Conservation (phyloP, 164 flowering plant species). For the Nymphaea thermarum region DNA sequence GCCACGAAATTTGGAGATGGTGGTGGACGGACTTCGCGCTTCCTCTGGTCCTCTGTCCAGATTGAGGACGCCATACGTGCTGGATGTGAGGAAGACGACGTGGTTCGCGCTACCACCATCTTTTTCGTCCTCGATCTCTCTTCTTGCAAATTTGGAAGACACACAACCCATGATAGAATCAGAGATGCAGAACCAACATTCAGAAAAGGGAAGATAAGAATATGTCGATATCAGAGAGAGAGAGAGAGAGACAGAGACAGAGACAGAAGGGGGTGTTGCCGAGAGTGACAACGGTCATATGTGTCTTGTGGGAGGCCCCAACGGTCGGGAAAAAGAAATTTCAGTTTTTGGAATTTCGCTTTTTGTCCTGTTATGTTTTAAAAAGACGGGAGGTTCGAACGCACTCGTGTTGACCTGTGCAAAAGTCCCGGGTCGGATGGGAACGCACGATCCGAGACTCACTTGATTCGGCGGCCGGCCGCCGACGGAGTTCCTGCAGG, state of each 20-base stretch:
- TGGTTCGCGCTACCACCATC: conserved; percentile 32
- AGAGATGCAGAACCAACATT: background rate
- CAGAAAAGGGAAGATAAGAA: background rate
- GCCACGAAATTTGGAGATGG: background rate
- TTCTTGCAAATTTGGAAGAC: conserved; percentile 60
- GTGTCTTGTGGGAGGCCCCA: background rate
- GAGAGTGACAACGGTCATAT: conserved; percentile 4
- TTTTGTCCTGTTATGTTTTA: no score
- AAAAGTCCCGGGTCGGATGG: no score
- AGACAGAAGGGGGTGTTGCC: background rate
- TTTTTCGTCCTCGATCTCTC: conserved; percentile 19
- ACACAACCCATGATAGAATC: conserved; percentile 63
- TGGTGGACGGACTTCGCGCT: background rate
- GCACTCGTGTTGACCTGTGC: no score
- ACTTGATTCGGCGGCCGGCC: no score
- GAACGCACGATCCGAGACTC: no score
- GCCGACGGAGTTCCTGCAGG: no score
- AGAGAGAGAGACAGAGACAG: conserved; percentile 5
- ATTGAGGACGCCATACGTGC: conserved; percentile 66
- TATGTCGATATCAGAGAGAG: background rate
- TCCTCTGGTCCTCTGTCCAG: conserved; percentile 25
- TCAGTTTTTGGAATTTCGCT: no score
- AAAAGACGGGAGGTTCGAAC: no score
- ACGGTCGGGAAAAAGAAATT: conserved; percentile 9
- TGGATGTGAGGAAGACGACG: conserved; percentile 86